A percentile compares a stretch with the other conserved stretches of the same genome.
Conservation (phyloP, 139 green algal species). For the Chlamydomonas sp. region DNA sequence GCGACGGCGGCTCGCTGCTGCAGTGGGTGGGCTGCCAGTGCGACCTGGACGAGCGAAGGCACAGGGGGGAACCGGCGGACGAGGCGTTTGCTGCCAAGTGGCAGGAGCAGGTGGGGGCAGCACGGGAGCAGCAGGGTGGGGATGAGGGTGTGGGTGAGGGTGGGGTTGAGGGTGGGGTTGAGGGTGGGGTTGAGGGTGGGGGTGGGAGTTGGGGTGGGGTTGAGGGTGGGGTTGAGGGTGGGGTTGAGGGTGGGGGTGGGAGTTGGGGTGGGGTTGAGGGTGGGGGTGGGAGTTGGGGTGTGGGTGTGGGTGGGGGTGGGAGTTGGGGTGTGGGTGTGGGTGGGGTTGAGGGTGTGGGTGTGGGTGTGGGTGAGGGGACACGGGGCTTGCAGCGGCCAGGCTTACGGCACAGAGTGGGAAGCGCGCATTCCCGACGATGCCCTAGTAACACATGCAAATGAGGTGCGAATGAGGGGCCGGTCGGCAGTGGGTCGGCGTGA, state of each 20-base stretch:
- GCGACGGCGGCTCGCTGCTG: conserved; percentile 45
- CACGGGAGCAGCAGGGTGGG: not conserved
- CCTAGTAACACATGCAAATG: too few relatives aligned
- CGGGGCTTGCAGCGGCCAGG: too few relatives aligned
- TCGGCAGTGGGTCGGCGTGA: too few relatives aligned
- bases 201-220: too few relatives aligned
- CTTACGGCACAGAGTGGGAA: too few relatives aligned
- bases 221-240: not conserved
- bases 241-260: not conserved
- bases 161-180: not conserved
- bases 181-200: not conserved
- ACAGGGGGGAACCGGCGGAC: conserved; percentile 21
- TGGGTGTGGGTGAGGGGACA: not conserved
- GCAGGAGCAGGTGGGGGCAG: conserved; percentile 36
- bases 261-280: not conserved
- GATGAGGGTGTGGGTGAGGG: not conserved
- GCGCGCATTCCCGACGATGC: too few relatives aligned
- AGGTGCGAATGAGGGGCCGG: too few relatives aligned
- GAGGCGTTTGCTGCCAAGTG: conserved; percentile 33
- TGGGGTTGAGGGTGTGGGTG: not conserved
- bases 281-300: not conserved
- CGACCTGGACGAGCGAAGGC: conserved; percentile 41
- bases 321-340: not conserved
- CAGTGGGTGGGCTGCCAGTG: conserved; percentile 32
- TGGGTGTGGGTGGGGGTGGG: not conserved